Evolutionary conservation across 2,329 filamentous ascomycete genomes (phyloP), one percentile per base, ranked within the genome.

Genomic region (Fusarium irregulare): DNA sequence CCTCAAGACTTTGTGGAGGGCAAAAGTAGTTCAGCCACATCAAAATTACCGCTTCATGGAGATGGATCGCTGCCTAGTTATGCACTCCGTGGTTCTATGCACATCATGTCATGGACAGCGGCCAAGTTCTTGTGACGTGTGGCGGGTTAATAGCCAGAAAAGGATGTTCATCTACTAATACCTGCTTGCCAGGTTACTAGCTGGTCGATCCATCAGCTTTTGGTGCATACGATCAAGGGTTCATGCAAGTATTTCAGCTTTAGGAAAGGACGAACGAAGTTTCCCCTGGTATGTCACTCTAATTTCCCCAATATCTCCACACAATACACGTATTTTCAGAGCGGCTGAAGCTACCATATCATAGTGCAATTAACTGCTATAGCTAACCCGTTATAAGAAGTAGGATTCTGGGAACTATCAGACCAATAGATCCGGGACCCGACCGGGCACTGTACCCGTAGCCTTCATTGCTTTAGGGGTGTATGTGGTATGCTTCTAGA

Each of bases 231-330:
- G 25, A n/a, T n/a, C 49, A 30, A 53, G 41, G 40, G 48, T 45
- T 32, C 11, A 46, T 59, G 60, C 49, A 62, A 30, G 37, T 42
- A 49, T 34, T 54, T 53, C 40, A 40, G 23, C 10, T 46, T 49
- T 21, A 37, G 30, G 54, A 68, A 68, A 58, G 34, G 56, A 40
- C 18, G 23, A 45, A n/a, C 47, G 13, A 42, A 20, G 32, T 11
- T 45, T 49, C n/a, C 23, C 40, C 30, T 53, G 53, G 48, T 16
- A 64, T 64, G 63, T 64, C 63, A 71, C 23, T 60, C 51, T 41
- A 51, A 60, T 64, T 64, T 60, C 57, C 67, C 44, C n/a, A 30
- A 30, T 42, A 54, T 53, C 63, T 42, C 67, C 67, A 71, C 67
- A 51, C 54, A 28, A 25, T 51, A 48, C 44, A 30, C 23, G 44